Percentiles rank a stretch among this genome's conserved stretches.
These are phyloP conservation scores for Penicillium macrosclerotiorum DNA, from an alignment of 495 filamentous ascomycete genomes.

Conservation along the genomic window DNA sequence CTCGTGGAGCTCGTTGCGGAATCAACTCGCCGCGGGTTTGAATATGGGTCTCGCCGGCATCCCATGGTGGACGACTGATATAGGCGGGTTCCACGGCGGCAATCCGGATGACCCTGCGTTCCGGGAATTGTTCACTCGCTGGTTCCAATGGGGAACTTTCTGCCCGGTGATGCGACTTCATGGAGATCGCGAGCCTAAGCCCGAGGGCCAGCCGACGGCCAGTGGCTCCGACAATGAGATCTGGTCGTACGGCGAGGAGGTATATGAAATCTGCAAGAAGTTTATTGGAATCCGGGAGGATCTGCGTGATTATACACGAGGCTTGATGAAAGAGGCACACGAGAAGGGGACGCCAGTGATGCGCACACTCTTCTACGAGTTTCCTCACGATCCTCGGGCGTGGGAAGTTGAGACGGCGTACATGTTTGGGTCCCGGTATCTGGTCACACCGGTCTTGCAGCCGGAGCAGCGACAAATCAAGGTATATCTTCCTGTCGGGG, in stretches of 20 bases:
- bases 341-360: conserved; percentile 55
- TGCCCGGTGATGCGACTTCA: conserved; percentile 60
- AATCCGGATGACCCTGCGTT: conserved; percentile 51
- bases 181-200: conserved; percentile 55
- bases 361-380: conserved; percentile 56
- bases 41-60: conserved; percentile 59
- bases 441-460: conserved; percentile 49
- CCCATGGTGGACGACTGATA: conserved; percentile 60
- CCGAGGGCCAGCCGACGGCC: conserved; percentile 33
- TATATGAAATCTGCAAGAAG: conserved; percentile 54
- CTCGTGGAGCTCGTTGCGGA: conserved; percentile 52
- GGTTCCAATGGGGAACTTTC: conserved; percentile 63
- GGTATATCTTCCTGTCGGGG: conserved; percentile 48
- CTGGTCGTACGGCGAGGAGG: conserved; percentile 56
- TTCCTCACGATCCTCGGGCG: conserved; percentile 44
- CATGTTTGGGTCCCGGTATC: conserved; percentile 53
- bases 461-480: conserved; percentile 37
- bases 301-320: conserved; percentile 49
- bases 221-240: conserved; percentile 55
- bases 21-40: conserved; percentile 55
- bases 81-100: conserved; percentile 60
- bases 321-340: conserved; percentile 53
- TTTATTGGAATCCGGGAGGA: conserved; percentile 53
- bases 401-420: conserved; percentile 55
- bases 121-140: conserved; percentile 56